A percentile compares a stretch with the other conserved stretches of the same genome.
phyloP scores from a whole-genome alignment of 1,284 basidiomycete species.

The Leucoagaricus sp. region DNA sequence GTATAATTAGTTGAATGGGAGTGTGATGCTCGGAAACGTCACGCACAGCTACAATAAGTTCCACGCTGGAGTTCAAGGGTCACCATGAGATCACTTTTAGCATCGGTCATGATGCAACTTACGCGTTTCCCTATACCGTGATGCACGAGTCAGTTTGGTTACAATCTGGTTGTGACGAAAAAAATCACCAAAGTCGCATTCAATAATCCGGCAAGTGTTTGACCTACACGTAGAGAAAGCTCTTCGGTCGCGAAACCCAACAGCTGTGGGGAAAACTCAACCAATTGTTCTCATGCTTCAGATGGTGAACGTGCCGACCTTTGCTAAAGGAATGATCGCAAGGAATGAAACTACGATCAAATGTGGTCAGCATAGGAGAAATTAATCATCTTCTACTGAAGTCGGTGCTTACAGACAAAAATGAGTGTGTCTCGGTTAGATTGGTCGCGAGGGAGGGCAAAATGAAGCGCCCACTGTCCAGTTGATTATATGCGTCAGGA shows the following conservation, averaged over 20 bases:
- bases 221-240: conserved; percentile 78
- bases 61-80: conserved; percentile 53
- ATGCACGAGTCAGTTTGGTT: conserved; percentile 8
- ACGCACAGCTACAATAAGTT: conserved; percentile 77
- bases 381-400: background rate
- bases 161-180: conserved; percentile 7
- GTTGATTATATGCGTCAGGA: background rate
- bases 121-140: conserved; percentile 70
- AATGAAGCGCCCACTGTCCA: conserved; percentile 69
- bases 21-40: conserved; percentile 9
- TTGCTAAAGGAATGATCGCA: conserved; percentile 75
- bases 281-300: background rate
- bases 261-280: conserved; percentile 43
- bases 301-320: conserved; percentile 40
- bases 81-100: background rate
- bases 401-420: conserved; percentile 64
- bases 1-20: conserved; percentile 14
- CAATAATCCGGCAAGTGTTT: conserved; percentile 83
- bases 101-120: conserved; percentile 33
- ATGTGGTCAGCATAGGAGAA: conserved; percentile 10
- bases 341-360: conserved; percentile 61
- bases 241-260: conserved; percentile 90
- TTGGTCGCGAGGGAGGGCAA: conserved; percentile 38
- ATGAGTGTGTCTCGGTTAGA: conserved; percentile 56
- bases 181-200: conserved; percentile 82